Base-by-base conservation (phyloP, 2,329 filamentous ascomycete species). In the Alternaria gansuensis region DNA sequence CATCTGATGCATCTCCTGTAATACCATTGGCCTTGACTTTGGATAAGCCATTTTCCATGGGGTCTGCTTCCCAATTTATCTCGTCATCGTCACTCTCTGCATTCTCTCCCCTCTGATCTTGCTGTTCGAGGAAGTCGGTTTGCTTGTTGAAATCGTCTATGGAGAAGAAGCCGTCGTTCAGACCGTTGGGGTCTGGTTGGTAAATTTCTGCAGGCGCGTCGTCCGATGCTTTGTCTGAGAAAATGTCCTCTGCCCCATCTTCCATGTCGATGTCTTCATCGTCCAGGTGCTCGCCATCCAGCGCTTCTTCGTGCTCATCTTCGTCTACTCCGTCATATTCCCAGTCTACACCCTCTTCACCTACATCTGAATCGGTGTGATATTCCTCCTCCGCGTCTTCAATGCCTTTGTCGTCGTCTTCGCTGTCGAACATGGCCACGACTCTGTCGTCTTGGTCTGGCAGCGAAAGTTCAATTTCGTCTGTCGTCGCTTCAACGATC, bases 121-220 rank as follows among this genome's bases (percentile, higher is more conserved):
- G 90, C 64, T 91, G 88, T 77, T 99, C 95, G 48, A 97, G 88
- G 74, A 90, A 90, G 71, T 96, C 92, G 2, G 93, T 92, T 74
- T 96, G 91, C 75, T 90, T 92, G 82, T 99, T 99, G 85, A 99
- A 99, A 59, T 96, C 88, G 71, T 98, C 93, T 70, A 99, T 94
- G 14, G 92, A 96, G 80, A 99, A 99, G 81, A 99, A 99, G 5
- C 93, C 94, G 73, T 99, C 95, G 72, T 99, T 98, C 31, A 99
- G 86, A 6, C 93, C 92, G 72, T 95, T 84, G 4, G 88, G 88
- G 71, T 98, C 93, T 67, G 88, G 83, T 8, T 87, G 80, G 59
- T 89, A 89, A 37, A 85, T 84, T 48, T 84, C 84, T 1, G 79
- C 77, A 4, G 81, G 76, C 43, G 82, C 79, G 21, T 84, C 69